Percentiles rank a stretch among this genome's conserved stretches.
phyloP scores from a whole-genome alignment of 1,284 basidiomycete species.

The Ustilago xerochloae region DNA sequence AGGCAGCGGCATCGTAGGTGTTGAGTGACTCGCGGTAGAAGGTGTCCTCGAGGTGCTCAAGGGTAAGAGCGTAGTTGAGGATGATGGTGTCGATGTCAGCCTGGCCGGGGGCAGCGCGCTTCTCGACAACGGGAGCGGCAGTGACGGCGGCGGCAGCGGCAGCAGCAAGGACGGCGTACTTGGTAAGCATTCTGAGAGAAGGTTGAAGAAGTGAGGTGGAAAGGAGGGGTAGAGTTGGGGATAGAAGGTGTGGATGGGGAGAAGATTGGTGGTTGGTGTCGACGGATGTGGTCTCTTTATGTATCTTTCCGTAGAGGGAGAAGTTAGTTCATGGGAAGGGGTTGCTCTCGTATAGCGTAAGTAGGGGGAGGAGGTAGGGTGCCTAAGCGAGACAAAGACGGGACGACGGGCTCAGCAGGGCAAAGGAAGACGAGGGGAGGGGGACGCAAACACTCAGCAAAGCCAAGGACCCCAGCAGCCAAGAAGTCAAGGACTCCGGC shows the following conservation, averaged over 20 bases:
- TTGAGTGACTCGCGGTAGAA: constrained; percentile 71
- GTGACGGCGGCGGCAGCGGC: constrained; percentile 50
- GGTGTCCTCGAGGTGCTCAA: constrained; percentile 77
- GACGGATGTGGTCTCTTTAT: constrained; percentile 10
- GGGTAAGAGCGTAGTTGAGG: constrained; percentile 75
- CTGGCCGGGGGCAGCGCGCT: constrained; percentile 61
- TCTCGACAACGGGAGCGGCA: constrained; percentile 36
- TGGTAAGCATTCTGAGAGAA: constrained; percentile 50
- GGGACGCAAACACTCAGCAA: neutral
- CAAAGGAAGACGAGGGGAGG: no score
- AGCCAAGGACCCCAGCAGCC: neutral
- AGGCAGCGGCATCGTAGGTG: constrained; percentile 70
- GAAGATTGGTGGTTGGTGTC: neutral
- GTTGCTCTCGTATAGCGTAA: neutral
- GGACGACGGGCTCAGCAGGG: neutral
- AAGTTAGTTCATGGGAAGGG: neutral
- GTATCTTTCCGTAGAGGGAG: constrained; percentile 1
- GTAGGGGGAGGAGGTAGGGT: neutral
- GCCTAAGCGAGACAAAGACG: constrained; percentile 18
- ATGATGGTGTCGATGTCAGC: constrained; percentile 69
- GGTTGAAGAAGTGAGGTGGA: neutral
- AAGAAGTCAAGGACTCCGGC: no score
- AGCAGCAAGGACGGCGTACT: constrained; percentile 52
- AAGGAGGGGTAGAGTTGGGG: neutral
- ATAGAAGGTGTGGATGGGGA: constrained; percentile 6